These are phyloP conservation scores for Rhytidhysteron rufulum DNA, from an alignment of 2,329 filamentous ascomycete species.

Conservation along the genomic window DNA sequence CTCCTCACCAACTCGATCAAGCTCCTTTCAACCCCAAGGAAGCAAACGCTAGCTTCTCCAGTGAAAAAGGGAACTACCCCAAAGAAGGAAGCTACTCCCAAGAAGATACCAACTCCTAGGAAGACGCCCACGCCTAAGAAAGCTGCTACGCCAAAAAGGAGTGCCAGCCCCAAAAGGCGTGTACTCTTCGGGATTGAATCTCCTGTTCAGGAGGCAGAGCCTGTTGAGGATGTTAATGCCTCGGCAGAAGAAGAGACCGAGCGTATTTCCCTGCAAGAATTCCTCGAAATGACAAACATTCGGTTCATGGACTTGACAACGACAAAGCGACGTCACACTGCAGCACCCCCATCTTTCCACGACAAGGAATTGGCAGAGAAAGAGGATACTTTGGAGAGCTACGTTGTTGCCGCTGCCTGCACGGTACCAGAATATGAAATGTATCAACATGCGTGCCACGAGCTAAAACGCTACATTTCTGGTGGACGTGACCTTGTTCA, in stretches of 20 bases:
- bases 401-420: constrained; percentile 83
- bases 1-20: constrained; percentile 43
- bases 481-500: constrained; percentile 86
- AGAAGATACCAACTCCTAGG: constrained; percentile 38
- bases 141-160: constrained; percentile 19
- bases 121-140: constrained; percentile 36
- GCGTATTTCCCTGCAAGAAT: constrained; percentile 81
- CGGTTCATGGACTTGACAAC: constrained; percentile 99
- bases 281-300: constrained; percentile 91
- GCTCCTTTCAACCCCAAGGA: constrained; percentile 46
- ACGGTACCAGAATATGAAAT: constrained; percentile 90
- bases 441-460: constrained; percentile 92
- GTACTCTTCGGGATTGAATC: constrained; percentile 27
- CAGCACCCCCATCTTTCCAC: constrained; percentile 38
- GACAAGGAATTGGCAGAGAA: constrained; percentile 37
- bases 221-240: constrained; percentile 11
- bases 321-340: constrained; percentile 85
- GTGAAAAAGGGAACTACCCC: constrained; percentile 36
- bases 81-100: constrained; percentile 33
- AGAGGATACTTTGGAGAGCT: constrained; percentile 64
- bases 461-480: constrained; percentile 94
- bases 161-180: constrained; percentile 30
- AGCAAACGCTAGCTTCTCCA: constrained; percentile 43
- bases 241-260: constrained; percentile 43
- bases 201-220: constrained; percentile 23